A percentile compares a stretch with the other conserved stretches of the same genome.
phyloP scores from a whole-genome alignment of 257 asterid genomes.

The Salvia miltiorrhiza region DNA sequence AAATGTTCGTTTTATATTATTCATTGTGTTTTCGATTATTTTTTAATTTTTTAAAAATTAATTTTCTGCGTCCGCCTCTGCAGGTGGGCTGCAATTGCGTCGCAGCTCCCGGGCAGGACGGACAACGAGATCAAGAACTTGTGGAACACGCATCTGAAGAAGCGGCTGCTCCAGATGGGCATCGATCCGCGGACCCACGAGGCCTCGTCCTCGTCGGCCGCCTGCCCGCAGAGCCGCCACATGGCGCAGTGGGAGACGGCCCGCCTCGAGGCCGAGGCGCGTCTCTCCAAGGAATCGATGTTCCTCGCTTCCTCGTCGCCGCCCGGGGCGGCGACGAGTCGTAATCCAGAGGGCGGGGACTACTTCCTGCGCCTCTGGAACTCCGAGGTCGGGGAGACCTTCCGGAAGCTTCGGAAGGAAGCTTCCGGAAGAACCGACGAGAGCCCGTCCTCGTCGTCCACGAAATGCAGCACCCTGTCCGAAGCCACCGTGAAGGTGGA shows the following conservation, averaged over 20 bases:
- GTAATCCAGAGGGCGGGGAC: conserved; percentile 45
- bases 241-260: conserved; percentile 94
- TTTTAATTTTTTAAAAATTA: too few relatives aligned
- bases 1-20: too few relatives aligned
- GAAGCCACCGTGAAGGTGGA: not conserved
- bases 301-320: conserved; percentile 27
- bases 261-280: conserved; percentile 79
- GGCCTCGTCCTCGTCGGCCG: conserved; percentile 31
- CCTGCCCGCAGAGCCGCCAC: conserved; percentile 47
- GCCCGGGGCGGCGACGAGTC: too few relatives aligned
- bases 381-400: conserved; percentile 72
- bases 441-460: conserved; percentile 45
- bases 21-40: too few relatives aligned
- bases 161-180: conserved; percentile 64
- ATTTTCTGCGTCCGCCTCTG: too few relatives aligned
- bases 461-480: conserved; percentile 31
- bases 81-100: conserved; percentile 95
- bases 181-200: conserved; percentile 78
- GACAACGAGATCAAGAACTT: conserved; percentile 89
- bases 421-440: conserved; percentile 25
- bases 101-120: conserved; percentile 79
- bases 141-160: conserved; percentile 92
- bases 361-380: conserved; percentile 77
- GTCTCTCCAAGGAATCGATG: conserved; percentile 57
- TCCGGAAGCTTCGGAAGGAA: conserved; percentile 31